Evolutionary conservation across 1,284 basidiomycete genomes (phyloP), one percentile per base, ranked within the genome.

Genomic region (Trichosporon faecale): DNA sequence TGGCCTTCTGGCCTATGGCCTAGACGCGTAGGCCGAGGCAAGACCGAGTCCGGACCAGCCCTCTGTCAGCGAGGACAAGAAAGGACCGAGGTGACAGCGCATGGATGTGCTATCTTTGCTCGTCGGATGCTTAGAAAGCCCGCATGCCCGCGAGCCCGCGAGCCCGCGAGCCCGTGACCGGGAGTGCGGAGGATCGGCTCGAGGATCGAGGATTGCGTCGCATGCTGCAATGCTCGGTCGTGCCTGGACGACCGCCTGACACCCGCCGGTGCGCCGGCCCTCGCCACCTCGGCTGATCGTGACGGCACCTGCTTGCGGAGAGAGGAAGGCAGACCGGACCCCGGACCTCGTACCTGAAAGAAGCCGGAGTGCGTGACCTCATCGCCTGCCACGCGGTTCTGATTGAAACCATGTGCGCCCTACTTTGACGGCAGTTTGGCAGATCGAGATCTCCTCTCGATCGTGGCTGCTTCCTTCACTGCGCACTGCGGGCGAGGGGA

Each of bases 321-420:
- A 33, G 31, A 6, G 11, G 14, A 6, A 8, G 21, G 18, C 40
- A 44, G 18, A n/a, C 27, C 27, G 27, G 9, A 55, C 1, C 23
- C 52, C 52, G 52, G 57, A 61, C 57, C 57, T 61, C 29, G 57
- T 61, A n/a, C 57, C 57, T 61, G 57, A 31, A 61, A 31, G 57
- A 61, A 61, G 27, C 27, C 49, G 49, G 16, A 4, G 7, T 7
- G 27, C 11, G 49, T 52, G 49, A 52, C 49, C 49, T 52, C 49
- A 52, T 52, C 27, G 57, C 55, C 27, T 1, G 29, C 27, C 27
- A 61, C 27, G 29, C 27, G 57, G 29, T 21, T 18, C 33, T 23
- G 57, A 61, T 61, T 31, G 57, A 31, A 31, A 61, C 57, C 57
- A 61, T 61, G 57, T 61, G 57, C 49, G 49, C 21, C 23, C 40